phyloP scores from a whole-genome alignment of 2,329 filamentous ascomycete species.

The Fusarium subtropicale region DNA sequence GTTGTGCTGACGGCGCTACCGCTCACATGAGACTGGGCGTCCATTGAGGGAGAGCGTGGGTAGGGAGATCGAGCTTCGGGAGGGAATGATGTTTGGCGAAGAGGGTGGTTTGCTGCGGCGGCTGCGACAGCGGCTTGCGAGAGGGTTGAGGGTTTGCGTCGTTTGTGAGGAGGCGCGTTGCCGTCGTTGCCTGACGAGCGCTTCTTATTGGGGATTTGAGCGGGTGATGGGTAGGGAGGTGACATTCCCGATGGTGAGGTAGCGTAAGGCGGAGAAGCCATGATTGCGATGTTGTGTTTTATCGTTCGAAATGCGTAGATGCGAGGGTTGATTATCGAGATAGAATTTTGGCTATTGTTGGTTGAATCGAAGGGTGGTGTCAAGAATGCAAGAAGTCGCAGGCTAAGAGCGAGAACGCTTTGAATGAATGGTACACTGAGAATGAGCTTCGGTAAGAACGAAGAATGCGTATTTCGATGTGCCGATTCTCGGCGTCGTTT shows the following conservation, averaged over 20 bases:
- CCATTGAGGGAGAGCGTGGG: conserved; percentile 73
- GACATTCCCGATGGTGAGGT: conserved; percentile 66
- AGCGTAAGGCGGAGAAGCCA: conserved; percentile 68
- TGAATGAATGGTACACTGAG: neutral
- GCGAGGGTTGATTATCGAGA: neutral
- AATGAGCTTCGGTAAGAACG: neutral
- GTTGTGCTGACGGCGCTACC: conserved; percentile 67
- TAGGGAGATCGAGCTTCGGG: conserved; percentile 69
- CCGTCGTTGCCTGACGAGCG: conserved; percentile 67
- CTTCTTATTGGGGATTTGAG: conserved; percentile 68
- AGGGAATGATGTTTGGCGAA: conserved; percentile 85
- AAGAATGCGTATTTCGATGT: conserved; percentile 20
- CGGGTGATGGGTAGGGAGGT: conserved; percentile 64
- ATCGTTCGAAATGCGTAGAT: conserved; percentile 1
- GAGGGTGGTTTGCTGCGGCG: conserved; percentile 67
- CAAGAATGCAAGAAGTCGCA: neutral
- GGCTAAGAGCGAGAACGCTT: neutral
- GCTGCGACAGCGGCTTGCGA: conserved; percentile 66
- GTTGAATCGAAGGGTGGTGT: neutral
- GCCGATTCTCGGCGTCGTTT: conserved; percentile 3
- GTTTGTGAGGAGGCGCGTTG: conserved; percentile 66
- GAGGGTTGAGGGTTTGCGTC: conserved; percentile 76
- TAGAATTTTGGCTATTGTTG: neutral
- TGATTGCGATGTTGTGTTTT: conserved; percentile 39
- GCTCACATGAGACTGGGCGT: conserved; percentile 69